Conservation (phyloP, 768 basidiomycete genomes). For the Boletus edulis region DNA sequence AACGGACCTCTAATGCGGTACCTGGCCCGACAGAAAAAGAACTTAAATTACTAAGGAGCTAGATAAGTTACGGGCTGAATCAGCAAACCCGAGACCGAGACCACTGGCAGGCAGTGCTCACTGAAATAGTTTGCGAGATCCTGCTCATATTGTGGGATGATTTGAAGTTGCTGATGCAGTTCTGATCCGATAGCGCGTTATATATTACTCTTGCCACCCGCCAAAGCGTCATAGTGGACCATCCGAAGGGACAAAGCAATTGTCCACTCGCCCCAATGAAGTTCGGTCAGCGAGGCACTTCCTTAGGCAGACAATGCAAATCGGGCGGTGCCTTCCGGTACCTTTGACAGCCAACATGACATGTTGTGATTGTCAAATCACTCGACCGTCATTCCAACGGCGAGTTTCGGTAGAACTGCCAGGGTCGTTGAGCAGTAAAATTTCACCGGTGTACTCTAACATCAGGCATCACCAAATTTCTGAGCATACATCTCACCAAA, state of each 20-base stretch:
- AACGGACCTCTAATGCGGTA: constrained; percentile 19
- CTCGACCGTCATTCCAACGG: not conserved
- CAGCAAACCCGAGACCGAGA: not conserved
- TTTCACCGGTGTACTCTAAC: not conserved
- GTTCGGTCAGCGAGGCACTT: not conserved
- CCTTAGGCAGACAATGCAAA: constrained; percentile 11
- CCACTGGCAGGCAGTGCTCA: constrained; percentile 17
- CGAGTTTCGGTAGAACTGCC: not conserved
- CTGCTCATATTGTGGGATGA: constrained; percentile 24
- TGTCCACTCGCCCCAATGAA: constrained; percentile 3
- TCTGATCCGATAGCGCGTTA: constrained; percentile 7
- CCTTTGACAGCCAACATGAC: constrained; percentile 3
- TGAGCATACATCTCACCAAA: constrained; percentile 8
- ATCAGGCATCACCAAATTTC: not conserved
- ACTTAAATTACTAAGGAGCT: constrained; percentile 30
- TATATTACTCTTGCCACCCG: constrained; percentile 27
- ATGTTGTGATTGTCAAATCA: constrained; percentile 4
- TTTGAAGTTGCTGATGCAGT: not conserved
- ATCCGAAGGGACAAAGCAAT: constrained; percentile 21
- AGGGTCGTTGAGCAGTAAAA: not conserved
- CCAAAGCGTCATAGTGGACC: constrained; percentile 19
- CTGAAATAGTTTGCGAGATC: constrained; percentile 30
- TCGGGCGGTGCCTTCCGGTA: not conserved
- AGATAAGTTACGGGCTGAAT: not conserved
- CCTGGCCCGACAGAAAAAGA: constrained; percentile 8